phyloP scores from a whole-genome alignment of 139 green algal genomes.

The Tetraselmis chui region DNA sequence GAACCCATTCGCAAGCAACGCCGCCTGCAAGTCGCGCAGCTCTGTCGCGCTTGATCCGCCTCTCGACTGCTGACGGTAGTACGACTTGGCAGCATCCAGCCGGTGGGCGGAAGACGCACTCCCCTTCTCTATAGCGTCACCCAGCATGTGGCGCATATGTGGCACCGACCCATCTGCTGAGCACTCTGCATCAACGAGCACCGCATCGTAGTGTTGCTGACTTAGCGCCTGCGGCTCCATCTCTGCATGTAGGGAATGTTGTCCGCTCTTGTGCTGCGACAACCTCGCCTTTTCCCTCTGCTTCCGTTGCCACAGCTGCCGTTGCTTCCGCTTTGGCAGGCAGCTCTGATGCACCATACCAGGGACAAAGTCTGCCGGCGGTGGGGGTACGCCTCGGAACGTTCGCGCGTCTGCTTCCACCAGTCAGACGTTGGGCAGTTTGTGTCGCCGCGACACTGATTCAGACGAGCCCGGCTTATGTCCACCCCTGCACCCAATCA shows the following conservation, averaged over 20 bases:
- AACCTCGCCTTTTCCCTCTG: neutral
- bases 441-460: neutral
- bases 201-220: neutral
- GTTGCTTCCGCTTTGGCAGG: neutral
- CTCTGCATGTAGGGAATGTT: neutral
- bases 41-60: neutral
- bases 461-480: neutral
- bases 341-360: neutral
- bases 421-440: neutral
- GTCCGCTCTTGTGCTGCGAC: neutral
- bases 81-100: neutral
- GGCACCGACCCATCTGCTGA: neutral
- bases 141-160: neutral
- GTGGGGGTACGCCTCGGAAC: neutral
- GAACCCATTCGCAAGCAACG: neutral
- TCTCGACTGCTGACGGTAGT: neutral
- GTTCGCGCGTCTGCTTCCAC: neutral
- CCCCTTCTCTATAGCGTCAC: neutral
- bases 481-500: neutral
- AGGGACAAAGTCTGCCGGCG: neutral
- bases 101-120: too few relatives aligned
- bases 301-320: neutral
- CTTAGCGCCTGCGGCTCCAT: neutral
- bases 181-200: neutral
- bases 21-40: neutral